Conservation (phyloP, 805 yeast species). For the Metschnikowia similis region DNA sequence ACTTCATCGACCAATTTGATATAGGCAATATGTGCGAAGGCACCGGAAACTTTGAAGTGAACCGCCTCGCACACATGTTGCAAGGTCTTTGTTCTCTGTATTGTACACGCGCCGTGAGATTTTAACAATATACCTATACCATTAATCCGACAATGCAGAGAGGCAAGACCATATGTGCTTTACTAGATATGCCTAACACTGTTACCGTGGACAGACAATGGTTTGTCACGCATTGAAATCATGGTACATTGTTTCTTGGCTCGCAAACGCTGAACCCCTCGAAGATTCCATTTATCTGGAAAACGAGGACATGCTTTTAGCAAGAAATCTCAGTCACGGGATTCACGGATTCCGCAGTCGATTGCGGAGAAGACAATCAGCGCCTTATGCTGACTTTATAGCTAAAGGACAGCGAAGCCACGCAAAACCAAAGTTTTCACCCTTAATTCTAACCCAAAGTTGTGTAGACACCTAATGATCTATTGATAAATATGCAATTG, state of each 20-base stretch:
- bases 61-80: not conserved
- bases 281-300: not conserved
- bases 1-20: not conserved
- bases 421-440: not conserved
- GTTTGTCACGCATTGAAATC: not conserved
- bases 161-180: not conserved
- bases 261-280: not conserved
- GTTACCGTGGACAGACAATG: not conserved
- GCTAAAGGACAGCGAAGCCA: constrained; percentile 1
- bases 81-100: not conserved
- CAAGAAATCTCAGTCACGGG: not conserved
- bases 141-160: not conserved
- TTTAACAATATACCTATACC: not conserved
- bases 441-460: not conserved
- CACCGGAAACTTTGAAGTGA: not conserved
- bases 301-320: not conserved
- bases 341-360: not conserved
- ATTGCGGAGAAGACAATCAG: not conserved
- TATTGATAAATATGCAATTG: not conserved
- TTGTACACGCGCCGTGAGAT: not conserved
- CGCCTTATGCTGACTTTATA: not conserved
- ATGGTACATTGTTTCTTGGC: not conserved
- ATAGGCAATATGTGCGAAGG: not conserved
- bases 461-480: not conserved
- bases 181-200: not conserved